Percentiles rank a stretch among this genome's conserved stretches.
Conservation (phyloP, 306 rosid species). For the Acacia melanoxylon region DNA sequence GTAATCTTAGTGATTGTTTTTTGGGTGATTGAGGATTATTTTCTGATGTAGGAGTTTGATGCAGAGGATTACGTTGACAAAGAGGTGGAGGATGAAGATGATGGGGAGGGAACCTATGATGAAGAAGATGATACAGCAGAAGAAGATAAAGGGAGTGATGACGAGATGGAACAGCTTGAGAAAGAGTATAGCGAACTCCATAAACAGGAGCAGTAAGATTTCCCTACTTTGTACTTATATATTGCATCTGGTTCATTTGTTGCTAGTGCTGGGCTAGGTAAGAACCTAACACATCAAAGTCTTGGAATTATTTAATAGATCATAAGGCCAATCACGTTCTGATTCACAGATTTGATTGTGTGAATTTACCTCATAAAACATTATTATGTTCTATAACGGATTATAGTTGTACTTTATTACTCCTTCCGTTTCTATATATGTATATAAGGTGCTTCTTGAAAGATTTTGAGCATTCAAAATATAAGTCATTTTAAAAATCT, state of each 20-base stretch:
- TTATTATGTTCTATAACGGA: not conserved
- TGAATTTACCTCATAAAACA: not conserved
- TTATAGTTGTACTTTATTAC: not conserved
- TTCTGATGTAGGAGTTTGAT: constrained; percentile 38
- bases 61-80: constrained; percentile 34
- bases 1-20: not conserved
- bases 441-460: not conserved
- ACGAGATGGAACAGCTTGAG: constrained; percentile 84
- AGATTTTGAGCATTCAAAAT: no score
- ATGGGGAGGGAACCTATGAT: constrained; percentile 37
- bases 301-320: not conserved
- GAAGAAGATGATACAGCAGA: constrained; percentile 39
- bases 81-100: constrained; percentile 24
- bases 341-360: not conserved
- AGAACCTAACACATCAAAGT: not conserved
- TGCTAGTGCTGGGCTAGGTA: no score
- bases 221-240: no score
- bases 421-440: not conserved
- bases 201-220: constrained; percentile 70
- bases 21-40: constrained; percentile 20
- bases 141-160: constrained; percentile 36
- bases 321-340: not conserved
- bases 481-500: no score
- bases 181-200: constrained; percentile 70
- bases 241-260: no score